These are phyloP conservation scores for Amanita rimosa DNA, from an alignment of 768 basidiomycete species.

Conservation along the genomic window DNA sequence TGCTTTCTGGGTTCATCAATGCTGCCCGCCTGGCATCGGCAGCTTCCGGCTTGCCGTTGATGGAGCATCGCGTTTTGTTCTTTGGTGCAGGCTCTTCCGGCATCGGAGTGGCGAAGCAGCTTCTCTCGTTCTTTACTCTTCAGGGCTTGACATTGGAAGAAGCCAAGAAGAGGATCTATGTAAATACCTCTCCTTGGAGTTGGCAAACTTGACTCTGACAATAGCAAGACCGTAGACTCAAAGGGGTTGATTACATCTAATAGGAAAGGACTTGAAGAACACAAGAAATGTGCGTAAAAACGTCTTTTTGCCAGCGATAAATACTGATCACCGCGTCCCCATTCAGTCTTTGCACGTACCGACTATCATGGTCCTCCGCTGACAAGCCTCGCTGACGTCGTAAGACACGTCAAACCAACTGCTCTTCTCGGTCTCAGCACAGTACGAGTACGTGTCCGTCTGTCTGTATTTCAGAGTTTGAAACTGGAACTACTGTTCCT, in stretches of 20 bases:
- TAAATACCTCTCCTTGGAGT: conserved; percentile 18
- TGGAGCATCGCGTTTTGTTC: conserved; percentile 77
- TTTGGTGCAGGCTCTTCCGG: conserved; percentile 87
- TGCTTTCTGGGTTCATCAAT: conserved; percentile 66
- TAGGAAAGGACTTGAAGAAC: conserved; percentile 56
- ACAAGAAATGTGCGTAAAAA: conserved; percentile 51
- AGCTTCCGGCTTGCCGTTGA: conserved; percentile 41
- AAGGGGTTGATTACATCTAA: conserved; percentile 66
- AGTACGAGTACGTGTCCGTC: conserved; percentile 21
- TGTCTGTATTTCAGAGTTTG: neutral
- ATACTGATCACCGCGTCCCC: conserved; percentile 22
- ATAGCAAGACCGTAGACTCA: conserved; percentile 55
- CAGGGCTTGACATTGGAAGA: conserved; percentile 55
- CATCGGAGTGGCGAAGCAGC: conserved; percentile 80
- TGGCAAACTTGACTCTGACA: neutral
- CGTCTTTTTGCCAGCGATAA: conserved; percentile 13
- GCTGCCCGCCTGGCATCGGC: conserved; percentile 52
- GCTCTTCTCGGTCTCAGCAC: conserved; percentile 71
- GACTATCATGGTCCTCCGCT: conserved; percentile 58
- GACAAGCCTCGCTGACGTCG: conserved; percentile 51
- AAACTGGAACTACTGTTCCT: conserved; percentile 13
- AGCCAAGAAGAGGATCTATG: conserved; percentile 57
- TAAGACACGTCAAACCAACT: conserved; percentile 64
- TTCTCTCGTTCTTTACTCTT: conserved; percentile 72
- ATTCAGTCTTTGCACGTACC: conserved; percentile 57